Percentiles rank a stretch among this genome's conserved stretches.
phyloP scores from a whole-genome alignment of 106 monocot genomes.

The Acanthochlamys bracteata region DNA sequence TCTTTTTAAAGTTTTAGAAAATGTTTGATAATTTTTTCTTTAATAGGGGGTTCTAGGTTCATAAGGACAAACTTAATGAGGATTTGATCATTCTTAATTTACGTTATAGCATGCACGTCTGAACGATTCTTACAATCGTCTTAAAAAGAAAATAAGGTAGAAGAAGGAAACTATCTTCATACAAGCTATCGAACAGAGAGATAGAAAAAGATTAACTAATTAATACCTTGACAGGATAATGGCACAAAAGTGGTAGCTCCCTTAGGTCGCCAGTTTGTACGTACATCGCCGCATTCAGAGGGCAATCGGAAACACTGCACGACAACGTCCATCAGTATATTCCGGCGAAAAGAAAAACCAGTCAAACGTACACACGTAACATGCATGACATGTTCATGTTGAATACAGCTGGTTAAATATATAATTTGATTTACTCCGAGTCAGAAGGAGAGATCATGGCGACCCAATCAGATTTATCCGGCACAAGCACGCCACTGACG shows the following conservation, averaged over 20 bases:
- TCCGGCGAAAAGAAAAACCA: background rate
- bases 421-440: constrained; percentile 23
- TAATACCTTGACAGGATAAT: constrained; percentile 80
- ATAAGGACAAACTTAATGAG: too few relatives aligned
- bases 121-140: too few relatives aligned
- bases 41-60: too few relatives aligned
- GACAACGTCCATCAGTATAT: background rate
- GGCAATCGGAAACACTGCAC: constrained; percentile 38
- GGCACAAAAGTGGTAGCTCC: constrained; percentile 63
- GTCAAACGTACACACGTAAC: too few relatives aligned
- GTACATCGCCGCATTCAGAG: constrained; percentile 30
- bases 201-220: background rate
- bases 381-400: background rate
- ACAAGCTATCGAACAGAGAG: too few relatives aligned
- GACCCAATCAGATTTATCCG: constrained; percentile 54
- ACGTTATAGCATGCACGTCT: too few relatives aligned
- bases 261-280: constrained; percentile 59
- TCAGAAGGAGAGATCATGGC: constrained; percentile 70
- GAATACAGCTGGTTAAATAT: background rate
- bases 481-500: constrained; percentile 37
- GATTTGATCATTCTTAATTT: too few relatives aligned
- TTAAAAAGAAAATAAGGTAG: too few relatives aligned
- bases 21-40: too few relatives aligned
- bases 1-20: too few relatives aligned
- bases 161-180: too few relatives aligned